phyloP scores from a whole-genome alignment of 768 basidiomycete genomes.

The Phanerochaete sordida region DNA sequence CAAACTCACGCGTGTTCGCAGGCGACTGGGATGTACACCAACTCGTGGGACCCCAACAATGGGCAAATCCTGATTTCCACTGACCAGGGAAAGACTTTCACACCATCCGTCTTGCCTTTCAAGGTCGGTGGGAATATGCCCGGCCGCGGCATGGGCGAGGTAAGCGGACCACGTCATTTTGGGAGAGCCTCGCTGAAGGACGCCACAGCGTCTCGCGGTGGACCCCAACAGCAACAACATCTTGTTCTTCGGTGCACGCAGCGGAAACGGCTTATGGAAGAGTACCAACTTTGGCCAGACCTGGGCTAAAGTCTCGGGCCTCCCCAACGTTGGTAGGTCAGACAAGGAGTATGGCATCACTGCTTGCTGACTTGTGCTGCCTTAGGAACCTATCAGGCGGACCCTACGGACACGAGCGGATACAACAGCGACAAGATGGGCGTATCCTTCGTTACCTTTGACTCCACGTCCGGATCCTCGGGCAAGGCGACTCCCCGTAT shows the following conservation, averaged over 20 bases:
- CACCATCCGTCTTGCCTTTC: slow-evolving; percentile 50
- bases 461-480: slow-evolving; percentile 49
- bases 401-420: slow-evolving; percentile 46
- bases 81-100: slow-evolving; percentile 56
- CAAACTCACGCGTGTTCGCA: slow-evolving; percentile 13
- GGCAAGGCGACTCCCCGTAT: slow-evolving; percentile 58
- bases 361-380: too few species aligned
- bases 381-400: slow-evolving; percentile 54
- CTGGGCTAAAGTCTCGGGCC: slow-evolving; percentile 55
- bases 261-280: slow-evolving; percentile 66
- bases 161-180: slow-evolving; percentile 17
- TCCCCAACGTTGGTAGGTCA: slow-evolving; percentile 52
- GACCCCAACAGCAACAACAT: slow-evolving; percentile 63
- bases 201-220: slow-evolving; percentile 49
- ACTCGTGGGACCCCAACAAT: slow-evolving; percentile 59
- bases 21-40: slow-evolving; percentile 63
- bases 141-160: slow-evolving; percentile 64
- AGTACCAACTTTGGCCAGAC: slow-evolving; percentile 55
- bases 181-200: not conserved
- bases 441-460: slow-evolving; percentile 65
- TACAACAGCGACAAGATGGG: slow-evolving; percentile 36
- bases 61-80: slow-evolving; percentile 62
- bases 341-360: not conserved
- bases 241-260: slow-evolving; percentile 61
- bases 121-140: slow-evolving; percentile 72